Base-by-base conservation (phyloP, 2,329 filamentous ascomycete genomes). In the Diplodia scrobiculata region DNA sequence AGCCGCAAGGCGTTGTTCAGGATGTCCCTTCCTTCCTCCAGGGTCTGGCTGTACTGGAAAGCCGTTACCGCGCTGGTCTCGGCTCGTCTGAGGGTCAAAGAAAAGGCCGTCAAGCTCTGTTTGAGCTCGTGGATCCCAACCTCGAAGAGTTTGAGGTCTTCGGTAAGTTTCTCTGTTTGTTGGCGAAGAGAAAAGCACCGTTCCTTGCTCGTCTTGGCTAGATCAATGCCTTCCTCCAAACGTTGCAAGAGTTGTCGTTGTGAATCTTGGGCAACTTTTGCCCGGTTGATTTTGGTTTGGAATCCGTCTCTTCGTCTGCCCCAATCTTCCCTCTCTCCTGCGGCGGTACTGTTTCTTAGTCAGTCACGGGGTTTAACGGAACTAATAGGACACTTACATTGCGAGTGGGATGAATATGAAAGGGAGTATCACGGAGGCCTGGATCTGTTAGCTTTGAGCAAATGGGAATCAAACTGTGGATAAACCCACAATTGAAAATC, bases 21-120 rank as follows among this genome's bases (percentile, higher is more conserved):
- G n/a, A 62, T 62, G 13, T n/a, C 17, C 5, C 58, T 45, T 38
- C 58, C 58, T 62, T 62, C 58, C n/a, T 62, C 58, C n/a, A 62
- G 29, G 1, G 58, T 62, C n/a, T 62, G 58, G 58, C 58, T 62
- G 29, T 62, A 62, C 14, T 62, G 58, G 58, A 62, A 62, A 11
- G 58, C 58, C 6, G 58, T 62, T 6, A 62, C 58, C 5, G 58
- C 58, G 19, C 21, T 62, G 11, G 41, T 62, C 58, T 62, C 58
- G 9, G 58, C 58, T 25, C n/a, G 27, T 19, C 41, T 29, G 14
- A 62, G 17, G 45, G 34, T 27, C n/a, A 34, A 32, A 13, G 58
- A 62, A 11, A 50, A 62, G 58, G 29, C 9, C 10, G 58, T 62
- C 58, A 62, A 36, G 45, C 19, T 62, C 19, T 29, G 48, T 45